Percentiles rank a stretch among this genome's conserved stretches.
These are phyloP conservation scores for Iberis pinnata DNA, from an alignment of 345 rosid species.

Conservation along the genomic window DNA sequence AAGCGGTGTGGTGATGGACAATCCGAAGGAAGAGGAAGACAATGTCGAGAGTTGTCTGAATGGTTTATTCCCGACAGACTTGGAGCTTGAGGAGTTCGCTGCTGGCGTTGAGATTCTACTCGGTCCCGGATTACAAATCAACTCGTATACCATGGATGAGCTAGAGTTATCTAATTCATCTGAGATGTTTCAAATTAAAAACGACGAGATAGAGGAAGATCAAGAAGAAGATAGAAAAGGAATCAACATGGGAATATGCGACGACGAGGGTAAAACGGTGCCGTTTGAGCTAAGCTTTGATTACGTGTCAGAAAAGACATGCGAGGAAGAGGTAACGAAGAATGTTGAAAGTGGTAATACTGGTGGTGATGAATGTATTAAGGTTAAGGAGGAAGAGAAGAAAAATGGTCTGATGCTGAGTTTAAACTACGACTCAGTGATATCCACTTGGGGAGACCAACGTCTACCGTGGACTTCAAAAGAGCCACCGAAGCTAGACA, in stretches of 20 bases:
- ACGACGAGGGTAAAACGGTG: slow-evolving; percentile 33
- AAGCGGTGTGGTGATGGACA: slow-evolving; percentile 4
- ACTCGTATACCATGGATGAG: slow-evolving; percentile 66
- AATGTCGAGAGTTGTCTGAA: slow-evolving; percentile 29
- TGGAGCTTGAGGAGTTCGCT: slow-evolving; percentile 81
- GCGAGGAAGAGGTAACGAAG: slow-evolving; percentile 47
- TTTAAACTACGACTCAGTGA: slow-evolving; percentile 61
- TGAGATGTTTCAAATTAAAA: slow-evolving; percentile 44
- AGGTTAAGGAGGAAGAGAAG: slow-evolving; percentile 32
- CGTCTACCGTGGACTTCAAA: slow-evolving; percentile 78
- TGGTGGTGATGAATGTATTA: slow-evolving; percentile 19
- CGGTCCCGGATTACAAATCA: slow-evolving; percentile 60
- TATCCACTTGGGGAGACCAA: slow-evolving; percentile 60
- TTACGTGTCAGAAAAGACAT: slow-evolving; percentile 42
- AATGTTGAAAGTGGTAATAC: slow-evolving; percentile 19
- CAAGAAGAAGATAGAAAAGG: neutral
- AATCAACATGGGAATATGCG: slow-evolving; percentile 17
- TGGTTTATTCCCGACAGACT: slow-evolving; percentile 64
- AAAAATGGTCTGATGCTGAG: slow-evolving; percentile 45
- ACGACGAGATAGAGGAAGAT: slow-evolving; percentile 25
- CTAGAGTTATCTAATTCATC: slow-evolving; percentile 39
- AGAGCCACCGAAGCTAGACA: slow-evolving; percentile 48
- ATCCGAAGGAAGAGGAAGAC: slow-evolving; percentile 17
- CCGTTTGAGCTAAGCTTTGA: slow-evolving; percentile 68
- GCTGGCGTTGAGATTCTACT: slow-evolving; percentile 84